Base-by-base conservation (phyloP, 1,284 basidiomycete genomes). In the Sporisorium scitamineum region DNA sequence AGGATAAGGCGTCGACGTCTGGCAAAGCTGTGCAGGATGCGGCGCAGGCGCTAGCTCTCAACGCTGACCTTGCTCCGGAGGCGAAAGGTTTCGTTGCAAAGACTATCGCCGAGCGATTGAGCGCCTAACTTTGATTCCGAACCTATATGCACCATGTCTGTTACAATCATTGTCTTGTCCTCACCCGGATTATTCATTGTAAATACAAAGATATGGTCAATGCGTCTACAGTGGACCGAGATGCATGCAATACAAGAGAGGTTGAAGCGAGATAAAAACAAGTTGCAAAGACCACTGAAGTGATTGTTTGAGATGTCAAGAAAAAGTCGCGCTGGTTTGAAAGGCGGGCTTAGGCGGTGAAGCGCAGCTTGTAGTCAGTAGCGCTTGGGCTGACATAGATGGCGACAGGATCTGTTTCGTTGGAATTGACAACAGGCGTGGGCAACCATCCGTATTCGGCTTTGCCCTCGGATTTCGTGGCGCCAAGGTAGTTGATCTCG, bases 11-110 rank as follows among this genome's bases (percentile, higher is more conserved):
- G 8, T 59, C 68, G 37, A 13, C 29, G 5, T 22, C 56, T 13
- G 16, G 14, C 27, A 61, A 61, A 37, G 66, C 71, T 6, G 41
- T 74, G 1, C 34, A 56, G 51, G 70, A 68, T 55, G 70, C 70
- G 3, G 70, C 65, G 1, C 64, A 73, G 39, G 71, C 66, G 14
- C 65, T 74, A 5, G 55, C 61, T 10, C 16, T 62, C 52, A 74
- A 74, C 13, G 45, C 65, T 0, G 66, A 69, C n/a, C 32, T 74
- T 9, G 66, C 66, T 18, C 66, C 66, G 0, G 61, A 69, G 27
- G 60, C 54, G 39, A 74, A 74, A 26, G 9, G 16, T 20, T 74
- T 66, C 24, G 59, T 74, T 1, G 55, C 54, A 18, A 69, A 70
- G 37, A 62, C 58, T 14, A 54, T 74, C 37, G 51, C 71, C 10